A percentile compares a stretch with the other conserved stretches of the same genome.
Evolutionary conservation across 2,329 filamentous ascomycete species (phyloP).

Genomic region (Diaporthe caulivora): DNA sequence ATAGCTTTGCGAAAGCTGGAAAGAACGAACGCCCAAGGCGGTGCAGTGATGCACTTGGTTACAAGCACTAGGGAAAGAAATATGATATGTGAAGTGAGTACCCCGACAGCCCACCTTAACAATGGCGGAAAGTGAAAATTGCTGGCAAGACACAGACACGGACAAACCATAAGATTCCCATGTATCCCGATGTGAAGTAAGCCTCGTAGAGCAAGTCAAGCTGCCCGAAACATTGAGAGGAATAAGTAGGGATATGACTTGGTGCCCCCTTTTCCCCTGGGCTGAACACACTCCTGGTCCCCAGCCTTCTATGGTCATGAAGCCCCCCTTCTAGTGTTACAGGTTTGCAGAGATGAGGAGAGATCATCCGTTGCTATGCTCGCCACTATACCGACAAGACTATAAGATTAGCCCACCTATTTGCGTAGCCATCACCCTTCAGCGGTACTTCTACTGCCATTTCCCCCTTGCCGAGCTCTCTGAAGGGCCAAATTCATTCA

Average conservation of each 20-base stretch:
- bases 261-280: conserved; percentile 39
- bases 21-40: not conserved
- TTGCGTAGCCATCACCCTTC: conserved; percentile 35
- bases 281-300: conserved; percentile 31
- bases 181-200: not conserved
- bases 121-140: not conserved
- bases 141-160: not conserved
- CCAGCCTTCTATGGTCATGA: conserved; percentile 46
- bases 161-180: not conserved
- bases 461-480: not conserved
- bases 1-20: not conserved
- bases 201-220: not conserved
- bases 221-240: not conserved
- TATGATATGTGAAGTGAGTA: not conserved
- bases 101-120: not conserved
- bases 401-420: conserved; percentile 42
- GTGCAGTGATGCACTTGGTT: not conserved
- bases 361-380: conserved; percentile 63
- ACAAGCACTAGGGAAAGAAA: not conserved
- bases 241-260: conserved; percentile 35
- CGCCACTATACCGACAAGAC: conserved; percentile 39
- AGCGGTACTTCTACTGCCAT: not conserved
- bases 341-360: conserved; percentile 63
- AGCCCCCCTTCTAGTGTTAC: conserved; percentile 59
- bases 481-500: not conserved